Evolutionary conservation across 768 basidiomycete genomes (phyloP), one percentile per base, ranked within the genome.

Genomic region (Leccinum longicurvipes): DNA sequence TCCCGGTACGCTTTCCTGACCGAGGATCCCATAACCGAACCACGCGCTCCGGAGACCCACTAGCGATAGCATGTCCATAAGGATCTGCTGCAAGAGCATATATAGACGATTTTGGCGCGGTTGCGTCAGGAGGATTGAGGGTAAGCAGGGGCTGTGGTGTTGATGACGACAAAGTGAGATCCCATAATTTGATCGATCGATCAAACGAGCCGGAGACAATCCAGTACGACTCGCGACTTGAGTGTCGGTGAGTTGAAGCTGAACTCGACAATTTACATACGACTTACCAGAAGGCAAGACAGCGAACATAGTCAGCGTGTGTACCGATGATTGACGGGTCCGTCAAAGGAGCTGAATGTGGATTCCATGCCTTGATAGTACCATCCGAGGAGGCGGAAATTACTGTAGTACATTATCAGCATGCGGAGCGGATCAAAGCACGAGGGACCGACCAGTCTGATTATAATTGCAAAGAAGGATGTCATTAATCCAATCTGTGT

Each of bases 401-500:
- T 45, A 98, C 91, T 86, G 60, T 4, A 15, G 17, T 42, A 41
- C 15, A 21, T 39, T n/a, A 28, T 66, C 54, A 60, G 59, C 47
- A 46, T 32, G 42, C 45, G 19, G 29, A 44, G 28, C 9, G n/a
- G n/a, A 36, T 36, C 17, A 50, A 25, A 19, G 42, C 15, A 57
- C 44, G 31, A 36, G 21, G 19, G 44, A 73, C 84, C 44, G 48
- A 87, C 91, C 76, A 3, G 89, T 97, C 68, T 95, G 94, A 61
- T 97, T 93, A 58, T 85, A 79, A 67, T 98, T 95, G 74, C 91
- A 94, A 17, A 99, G 79, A 3, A 93, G 67, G 47, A 98, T 83
- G 64, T 98, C 96, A 67, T 97, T 99, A 32, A 98, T 84, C 96
- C 96, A 99, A 72, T 98, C 95, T 1, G 86, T 86, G 69, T 98